These are phyloP conservation scores for Ambrosia artemisiifolia DNA, from an alignment of 129 eudicot genomes.

Conservation along the genomic window DNA sequence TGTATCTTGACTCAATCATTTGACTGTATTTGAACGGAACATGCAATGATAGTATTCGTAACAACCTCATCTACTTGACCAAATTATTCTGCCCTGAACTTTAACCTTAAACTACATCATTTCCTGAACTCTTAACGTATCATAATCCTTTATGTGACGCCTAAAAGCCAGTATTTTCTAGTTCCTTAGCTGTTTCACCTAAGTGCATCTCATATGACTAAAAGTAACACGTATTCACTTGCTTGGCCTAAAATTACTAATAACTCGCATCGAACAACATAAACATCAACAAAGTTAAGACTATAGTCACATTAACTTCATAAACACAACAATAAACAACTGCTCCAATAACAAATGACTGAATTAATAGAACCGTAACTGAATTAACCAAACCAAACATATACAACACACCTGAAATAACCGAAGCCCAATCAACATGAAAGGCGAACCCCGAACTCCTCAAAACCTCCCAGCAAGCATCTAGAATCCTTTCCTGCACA, in stretches of 20 bases:
- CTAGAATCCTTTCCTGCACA: conserved; percentile 61
- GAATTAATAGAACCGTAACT: too few relatives aligned
- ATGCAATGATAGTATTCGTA: not conserved
- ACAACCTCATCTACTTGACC: not conserved
- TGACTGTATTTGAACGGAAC: not conserved
- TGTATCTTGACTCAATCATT: not conserved
- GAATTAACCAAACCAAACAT: conserved; percentile 3
- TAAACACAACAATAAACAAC: not conserved
- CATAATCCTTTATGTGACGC: not conserved
- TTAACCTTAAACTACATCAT: not conserved
- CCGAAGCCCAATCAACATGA: conserved; percentile 83
- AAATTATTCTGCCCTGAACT: not conserved
- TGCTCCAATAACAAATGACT: not conserved
- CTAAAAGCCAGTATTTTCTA: not conserved
- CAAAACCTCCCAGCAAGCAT: conserved; percentile 62
- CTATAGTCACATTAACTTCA: too few relatives aligned
- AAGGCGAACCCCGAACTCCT: conserved; percentile 66
- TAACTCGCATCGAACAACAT: not conserved
- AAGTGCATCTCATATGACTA: not conserved
- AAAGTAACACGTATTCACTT: not conserved
- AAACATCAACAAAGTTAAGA: too few relatives aligned
- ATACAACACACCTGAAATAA: conserved; percentile 65
- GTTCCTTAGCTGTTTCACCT: not conserved
- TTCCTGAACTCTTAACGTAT: not conserved
- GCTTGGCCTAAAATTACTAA: not conserved